Base-by-base conservation (phyloP, 2,329 filamentous ascomycete genomes). In the Diplodia sapinea region DNA sequence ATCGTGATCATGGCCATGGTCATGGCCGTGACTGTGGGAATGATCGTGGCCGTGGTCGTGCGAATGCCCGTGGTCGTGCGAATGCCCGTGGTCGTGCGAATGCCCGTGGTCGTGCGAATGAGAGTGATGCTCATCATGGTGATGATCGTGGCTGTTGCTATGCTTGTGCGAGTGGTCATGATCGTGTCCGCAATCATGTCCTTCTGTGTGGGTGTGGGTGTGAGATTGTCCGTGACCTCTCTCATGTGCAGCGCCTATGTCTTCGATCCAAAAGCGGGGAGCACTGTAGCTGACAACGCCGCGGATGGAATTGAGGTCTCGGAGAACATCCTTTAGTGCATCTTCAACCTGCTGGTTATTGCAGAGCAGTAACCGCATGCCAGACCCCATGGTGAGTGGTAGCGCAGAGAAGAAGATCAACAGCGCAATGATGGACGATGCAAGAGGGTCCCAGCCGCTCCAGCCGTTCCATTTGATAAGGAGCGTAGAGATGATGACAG, bases 371-470 rank as follows among this genome's bases (percentile, higher is more conserved):
- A 99, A 82, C 23, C 91, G 90, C 73, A 90, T 91, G 1, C 93
- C 95, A 1, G 92, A 93, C 17, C 91, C 93, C 70, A 88, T 88
- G 26, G 99, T 93, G 0, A 99, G 86, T 0, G 95, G 95, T 36
- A 94, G 87, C 0, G 95, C 92, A 9, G 94, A 96, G n/a, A 91
- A 86, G 77, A 97, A 94, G 71, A 99, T 99, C 56, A 99, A 85
- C 31, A 95, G 85, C 0, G 95, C 94, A 72, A 99, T 99, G 69
- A 97, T 85, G 77, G 94, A 96, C 0, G 94, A 97, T 0, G 95
- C 95, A 23, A 98, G 81, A 2, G 95, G 95, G 77, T 99, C 95
- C 88, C 94, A 99, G 29, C 94, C 93, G 7, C 92, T 87, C 93
- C 94, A 98, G 17, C 91, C 91, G 75, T 92, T 91, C 73, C 92